A percentile compares a stretch with the other conserved stretches of the same genome.
These are phyloP conservation scores for Niveomyces coronatus DNA, from an alignment of 2,329 filamentous ascomycete species.

Conservation along the genomic window DNA sequence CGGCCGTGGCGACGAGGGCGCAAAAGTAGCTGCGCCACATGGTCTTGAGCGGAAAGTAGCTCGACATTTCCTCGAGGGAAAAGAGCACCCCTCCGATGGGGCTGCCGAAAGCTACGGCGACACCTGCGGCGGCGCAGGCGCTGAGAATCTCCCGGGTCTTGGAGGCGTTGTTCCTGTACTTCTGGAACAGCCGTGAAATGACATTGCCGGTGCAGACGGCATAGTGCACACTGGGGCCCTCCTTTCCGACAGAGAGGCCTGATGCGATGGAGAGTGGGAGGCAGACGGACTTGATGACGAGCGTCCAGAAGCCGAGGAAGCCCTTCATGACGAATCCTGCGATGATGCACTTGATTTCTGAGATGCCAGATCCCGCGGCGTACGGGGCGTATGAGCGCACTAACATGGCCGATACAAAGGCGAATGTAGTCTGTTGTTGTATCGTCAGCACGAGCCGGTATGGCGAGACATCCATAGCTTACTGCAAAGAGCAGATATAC, in stretches of 20 bases:
- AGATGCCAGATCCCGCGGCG: slow-evolving; percentile 91
- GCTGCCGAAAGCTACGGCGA: slow-evolving; percentile 93
- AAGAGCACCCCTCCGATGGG: slow-evolving; percentile 96
- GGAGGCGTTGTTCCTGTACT: slow-evolving; percentile 82
- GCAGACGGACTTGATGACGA: slow-evolving; percentile 88
- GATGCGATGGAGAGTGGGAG: slow-evolving; percentile 88
- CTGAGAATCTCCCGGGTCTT: slow-evolving; percentile 94
- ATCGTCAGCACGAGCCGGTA: background rate
- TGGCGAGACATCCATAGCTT: slow-evolving; percentile 26
- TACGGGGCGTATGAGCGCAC: slow-evolving; percentile 93
- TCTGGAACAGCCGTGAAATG: slow-evolving; percentile 83
- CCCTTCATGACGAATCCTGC: slow-evolving; percentile 99
- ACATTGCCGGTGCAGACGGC: slow-evolving; percentile 96
- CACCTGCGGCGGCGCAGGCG: slow-evolving; percentile 87
- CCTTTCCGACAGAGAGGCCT: slow-evolving; percentile 89
- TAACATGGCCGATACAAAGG: slow-evolving; percentile 69
- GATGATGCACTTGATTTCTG: slow-evolving; percentile 98
- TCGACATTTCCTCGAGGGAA: slow-evolving; percentile 96
- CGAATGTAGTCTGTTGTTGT: slow-evolving; percentile 67
- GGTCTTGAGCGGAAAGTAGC: slow-evolving; percentile 91
- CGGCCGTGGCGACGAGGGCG: slow-evolving; percentile 85
- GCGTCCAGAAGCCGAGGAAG: slow-evolving; percentile 82
- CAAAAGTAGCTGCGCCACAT: slow-evolving; percentile 98
- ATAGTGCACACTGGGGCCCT: slow-evolving; percentile 97
- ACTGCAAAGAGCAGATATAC: slow-evolving; percentile 81